These are phyloP conservation scores for Dothistroma pini DNA, from an alignment of 2,329 filamentous ascomycete genomes.

Conservation along the genomic window DNA sequence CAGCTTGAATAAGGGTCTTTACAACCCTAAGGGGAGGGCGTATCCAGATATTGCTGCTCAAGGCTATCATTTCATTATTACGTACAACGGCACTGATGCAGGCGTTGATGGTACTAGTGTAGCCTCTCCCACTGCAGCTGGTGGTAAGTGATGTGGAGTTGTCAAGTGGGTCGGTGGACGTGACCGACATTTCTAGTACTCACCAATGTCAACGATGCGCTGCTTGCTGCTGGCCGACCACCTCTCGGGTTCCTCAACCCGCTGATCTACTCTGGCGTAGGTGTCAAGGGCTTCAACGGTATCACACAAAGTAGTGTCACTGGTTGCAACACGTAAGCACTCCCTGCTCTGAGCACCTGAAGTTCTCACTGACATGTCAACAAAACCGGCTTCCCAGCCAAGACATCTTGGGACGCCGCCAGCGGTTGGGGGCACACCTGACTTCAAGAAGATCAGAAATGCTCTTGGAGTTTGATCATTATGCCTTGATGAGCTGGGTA, in stretches of 20 bases:
- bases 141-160: slow-evolving; percentile 16
- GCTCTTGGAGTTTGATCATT: slow-evolving; percentile 9
- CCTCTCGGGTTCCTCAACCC: slow-evolving; percentile 59
- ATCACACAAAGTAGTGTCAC: slow-evolving; percentile 38
- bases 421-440: slow-evolving; percentile 27
- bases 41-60: slow-evolving; percentile 49
- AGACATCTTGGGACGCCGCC: slow-evolving; percentile 27
- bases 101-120: slow-evolving; percentile 49
- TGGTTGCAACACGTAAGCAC: slow-evolving; percentile 34
- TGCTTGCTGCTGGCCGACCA: slow-evolving; percentile 49
- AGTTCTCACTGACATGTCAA: background rate
- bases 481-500: background rate
- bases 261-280: slow-evolving; percentile 52
- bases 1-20: slow-evolving; percentile 39
- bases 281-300: slow-evolving; percentile 49
- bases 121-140: slow-evolving; percentile 56
- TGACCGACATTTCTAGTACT: slow-evolving; percentile 40
- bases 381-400: slow-evolving; percentile 24
- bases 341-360: background rate
- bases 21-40: slow-evolving; percentile 43
- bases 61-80: slow-evolving; percentile 48
- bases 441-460: slow-evolving; percentile 21
- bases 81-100: slow-evolving; percentile 44
- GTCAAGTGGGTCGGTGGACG: background rate
- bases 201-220: slow-evolving; percentile 60